phyloP scores from a whole-genome alignment of 1,139 yeast species.

The Saccharomycopsis phalli region DNA sequence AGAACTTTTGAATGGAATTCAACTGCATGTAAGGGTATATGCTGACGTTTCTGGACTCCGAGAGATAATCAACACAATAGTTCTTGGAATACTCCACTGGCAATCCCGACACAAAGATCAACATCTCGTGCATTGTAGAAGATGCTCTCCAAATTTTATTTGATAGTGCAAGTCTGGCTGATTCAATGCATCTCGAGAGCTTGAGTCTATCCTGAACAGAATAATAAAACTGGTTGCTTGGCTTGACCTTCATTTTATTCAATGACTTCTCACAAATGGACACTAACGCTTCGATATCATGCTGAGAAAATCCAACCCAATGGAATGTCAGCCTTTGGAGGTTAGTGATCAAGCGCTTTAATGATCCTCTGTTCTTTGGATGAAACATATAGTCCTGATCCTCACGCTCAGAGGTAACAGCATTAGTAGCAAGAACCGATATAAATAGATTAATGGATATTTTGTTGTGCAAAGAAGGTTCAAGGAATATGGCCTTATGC shows the following conservation, averaged over 20 bases:
- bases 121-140: conserved; percentile 56
- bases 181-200: conserved; percentile 34
- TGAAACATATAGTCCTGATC: conserved; percentile 68
- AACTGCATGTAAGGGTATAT: conserved; percentile 56
- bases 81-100: conserved; percentile 33
- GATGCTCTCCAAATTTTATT: conserved; percentile 50
- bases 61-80: conserved; percentile 36
- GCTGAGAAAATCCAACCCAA: conserved; percentile 63
- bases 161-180: conserved; percentile 39
- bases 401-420: conserved; percentile 60
- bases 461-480: conserved; percentile 54
- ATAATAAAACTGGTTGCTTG: conserved; percentile 27
- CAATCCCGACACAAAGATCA: conserved; percentile 39
- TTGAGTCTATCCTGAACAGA: conserved; percentile 32
- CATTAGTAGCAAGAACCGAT: conserved; percentile 62
- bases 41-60: conserved; percentile 26
- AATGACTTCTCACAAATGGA: conserved; percentile 41
- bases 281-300: conserved; percentile 44
- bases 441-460: conserved; percentile 53
- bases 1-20: conserved; percentile 43
- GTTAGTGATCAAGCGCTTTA: conserved; percentile 49
- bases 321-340: conserved; percentile 60
- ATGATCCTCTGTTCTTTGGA: conserved; percentile 43
- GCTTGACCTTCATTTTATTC: conserved; percentile 28
- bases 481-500: conserved; percentile 47